Evolutionary conservation across 495 filamentous ascomycete genomes (phyloP).

Genomic region (Acidomyces sp.): DNA sequence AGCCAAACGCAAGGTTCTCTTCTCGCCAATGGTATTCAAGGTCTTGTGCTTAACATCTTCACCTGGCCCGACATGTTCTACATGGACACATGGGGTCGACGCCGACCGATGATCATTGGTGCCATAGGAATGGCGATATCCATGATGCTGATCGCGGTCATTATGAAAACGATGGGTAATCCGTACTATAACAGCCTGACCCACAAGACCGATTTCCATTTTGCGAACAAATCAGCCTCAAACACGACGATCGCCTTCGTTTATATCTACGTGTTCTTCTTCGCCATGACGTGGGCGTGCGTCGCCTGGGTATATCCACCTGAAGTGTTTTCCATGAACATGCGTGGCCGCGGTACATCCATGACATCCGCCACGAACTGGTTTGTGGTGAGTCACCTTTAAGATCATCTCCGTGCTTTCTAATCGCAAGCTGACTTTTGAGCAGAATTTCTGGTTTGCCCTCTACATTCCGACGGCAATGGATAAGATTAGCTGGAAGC

Average conservation of each 20-base stretch:
- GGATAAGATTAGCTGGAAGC: neutral
- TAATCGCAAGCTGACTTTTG: too few relatives aligned
- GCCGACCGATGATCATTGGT: neutral
- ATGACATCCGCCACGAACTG: constrained; percentile 1
- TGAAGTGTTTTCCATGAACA: neutral
- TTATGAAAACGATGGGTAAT: neutral
- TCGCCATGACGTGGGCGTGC: neutral
- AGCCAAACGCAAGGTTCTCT: neutral
- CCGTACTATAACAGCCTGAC: neutral
- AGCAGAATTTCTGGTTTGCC: neutral
- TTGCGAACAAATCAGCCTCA: neutral
- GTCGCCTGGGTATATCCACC: neutral
- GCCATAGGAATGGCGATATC: neutral
- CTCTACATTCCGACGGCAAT: neutral
- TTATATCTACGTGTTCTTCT: neutral
- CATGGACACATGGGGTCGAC: constrained; percentile 2
- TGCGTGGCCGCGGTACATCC: neutral
- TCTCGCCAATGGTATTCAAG: constrained; percentile 1
- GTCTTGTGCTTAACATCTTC: neutral
- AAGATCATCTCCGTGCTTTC: too few relatives aligned
- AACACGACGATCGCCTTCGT: neutral
- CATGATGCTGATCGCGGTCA: neutral
- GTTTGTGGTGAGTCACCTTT: too few relatives aligned
- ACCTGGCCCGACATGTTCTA: constrained; percentile 4
- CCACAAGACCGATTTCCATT: neutral